Percentiles rank a stretch among this genome's conserved stretches.
Conservation (phyloP, 768 basidiomycete species). For the Paxillus rubicundulus region DNA sequence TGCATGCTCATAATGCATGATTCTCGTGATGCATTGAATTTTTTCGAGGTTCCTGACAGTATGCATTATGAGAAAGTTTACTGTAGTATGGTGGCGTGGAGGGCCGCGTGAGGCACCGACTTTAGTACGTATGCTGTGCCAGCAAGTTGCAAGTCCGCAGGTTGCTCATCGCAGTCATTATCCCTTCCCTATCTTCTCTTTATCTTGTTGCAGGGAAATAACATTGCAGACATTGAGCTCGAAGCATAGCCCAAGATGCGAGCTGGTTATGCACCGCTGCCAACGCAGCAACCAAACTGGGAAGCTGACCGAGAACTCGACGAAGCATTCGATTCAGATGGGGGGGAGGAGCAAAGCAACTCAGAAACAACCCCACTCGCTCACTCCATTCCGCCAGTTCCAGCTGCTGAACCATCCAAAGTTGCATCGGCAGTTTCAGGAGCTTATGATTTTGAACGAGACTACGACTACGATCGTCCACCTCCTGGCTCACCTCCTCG, state of each 20-base stretch:
- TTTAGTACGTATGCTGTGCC: too few relatives aligned
- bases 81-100: too few relatives aligned
- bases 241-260: slow-evolving; percentile 35
- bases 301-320: slow-evolving; percentile 62
- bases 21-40: too few relatives aligned
- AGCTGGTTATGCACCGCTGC: slow-evolving; percentile 51
- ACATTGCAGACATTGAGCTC: background rate
- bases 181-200: background rate
- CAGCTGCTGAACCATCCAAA: slow-evolving; percentile 17
- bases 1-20: too few relatives aligned
- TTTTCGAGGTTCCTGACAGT: too few relatives aligned
- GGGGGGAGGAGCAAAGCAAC: slow-evolving; percentile 35
- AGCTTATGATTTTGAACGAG: slow-evolving; percentile 77
- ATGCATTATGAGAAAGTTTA: too few relatives aligned
- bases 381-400: slow-evolving; percentile 14
- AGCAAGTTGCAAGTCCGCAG: background rate
- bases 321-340: slow-evolving; percentile 69
- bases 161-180: background rate
- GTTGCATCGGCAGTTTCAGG: slow-evolving; percentile 23
- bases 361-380: slow-evolving; percentile 39
- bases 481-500: slow-evolving; percentile 79
- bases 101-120: too few relatives aligned
- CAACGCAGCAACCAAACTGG: slow-evolving; percentile 45
- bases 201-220: background rate
- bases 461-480: slow-evolving; percentile 64